Conservation (phyloP, 2,329 filamentous ascomycete species). For the Leptodontidium sp. region DNA sequence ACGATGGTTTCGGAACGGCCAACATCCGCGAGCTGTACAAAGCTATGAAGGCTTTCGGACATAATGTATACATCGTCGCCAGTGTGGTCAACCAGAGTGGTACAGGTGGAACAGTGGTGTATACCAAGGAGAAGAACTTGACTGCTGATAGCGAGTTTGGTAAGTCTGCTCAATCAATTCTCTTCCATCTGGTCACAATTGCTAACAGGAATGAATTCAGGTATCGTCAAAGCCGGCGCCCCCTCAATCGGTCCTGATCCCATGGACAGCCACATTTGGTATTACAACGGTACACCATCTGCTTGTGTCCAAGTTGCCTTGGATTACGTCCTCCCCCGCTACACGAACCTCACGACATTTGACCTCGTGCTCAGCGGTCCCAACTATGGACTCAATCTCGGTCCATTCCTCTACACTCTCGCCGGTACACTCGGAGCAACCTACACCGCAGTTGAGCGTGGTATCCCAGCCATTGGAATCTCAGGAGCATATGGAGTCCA, state of each 20-base stretch:
- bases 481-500: constrained; percentile 54
- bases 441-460: constrained; percentile 57
- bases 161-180: constrained; percentile 4
- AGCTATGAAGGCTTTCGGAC: constrained; percentile 48
- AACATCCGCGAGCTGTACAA: constrained; percentile 54
- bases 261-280: too few species aligned
- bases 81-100: constrained; percentile 54
- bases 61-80: constrained; percentile 54
- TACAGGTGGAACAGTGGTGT: constrained; percentile 54
- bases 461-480: constrained; percentile 59
- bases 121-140: constrained; percentile 54
- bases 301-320: too few species aligned
- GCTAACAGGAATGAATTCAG: too few species aligned
- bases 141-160: constrained; percentile 53
- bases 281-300: too few species aligned
- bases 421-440: constrained; percentile 60
- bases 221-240: too few species aligned
- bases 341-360: too few species aligned
- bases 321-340: too few species aligned
- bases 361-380: too few species aligned
- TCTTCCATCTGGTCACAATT: too few species aligned
- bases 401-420: constrained; percentile 61
- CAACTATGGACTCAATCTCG: too few species aligned
- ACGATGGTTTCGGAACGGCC: constrained; percentile 50
- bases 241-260: too few species aligned